Base-by-base conservation (phyloP, 495 filamentous ascomycete species). In the Aspergillus haitiensis region DNA sequence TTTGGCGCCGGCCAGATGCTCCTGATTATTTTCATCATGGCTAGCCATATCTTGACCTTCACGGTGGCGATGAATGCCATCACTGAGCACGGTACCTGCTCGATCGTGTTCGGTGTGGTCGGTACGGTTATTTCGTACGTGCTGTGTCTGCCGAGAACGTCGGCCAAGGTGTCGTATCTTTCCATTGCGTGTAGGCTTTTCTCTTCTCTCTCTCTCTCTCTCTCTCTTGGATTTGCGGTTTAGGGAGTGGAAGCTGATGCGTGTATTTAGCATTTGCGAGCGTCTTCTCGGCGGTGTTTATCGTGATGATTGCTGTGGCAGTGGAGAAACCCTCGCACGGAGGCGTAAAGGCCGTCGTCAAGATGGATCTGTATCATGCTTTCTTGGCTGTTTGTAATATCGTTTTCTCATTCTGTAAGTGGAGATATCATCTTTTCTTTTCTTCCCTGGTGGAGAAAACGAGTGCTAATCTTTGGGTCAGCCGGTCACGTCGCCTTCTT, bases 1-100 rank as follows among this genome's bases (percentile, higher is more conserved):
- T 76, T 87, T 58, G 84, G 83, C 6, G 70, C 72, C 47, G 85
- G 82, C 61, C 87, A 88, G 62, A 71, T 83, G 9, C 59, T 90
- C 47, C 85, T 90, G 69, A 80, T 90, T 35, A 70, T 88, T 39
- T 91, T 93, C 74, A 84, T 89, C 58, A 86, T 88, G 74, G 89
- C 81, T 16, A 87, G 85, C 13, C 90, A 93, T 64, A 78, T 91
- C 0, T 80, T 86, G 62, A 86, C 91, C 63, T 74, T 89, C 46
- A 72, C 76, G 37, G 87, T 90, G 34, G 86, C 91, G 60, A 78
- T 86, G 60, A 81, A 91, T 53, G 84, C 79, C 13, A 67, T 92
- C 35, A 86, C 86, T 2, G 69, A 84, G 5, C 82, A 90, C 66
- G 83, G 76, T 2, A 73, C 79, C 3, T 93, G 91, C 70, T 85